Conservation (phyloP, 768 basidiomycete genomes). For the Leccinum rimulosum region DNA sequence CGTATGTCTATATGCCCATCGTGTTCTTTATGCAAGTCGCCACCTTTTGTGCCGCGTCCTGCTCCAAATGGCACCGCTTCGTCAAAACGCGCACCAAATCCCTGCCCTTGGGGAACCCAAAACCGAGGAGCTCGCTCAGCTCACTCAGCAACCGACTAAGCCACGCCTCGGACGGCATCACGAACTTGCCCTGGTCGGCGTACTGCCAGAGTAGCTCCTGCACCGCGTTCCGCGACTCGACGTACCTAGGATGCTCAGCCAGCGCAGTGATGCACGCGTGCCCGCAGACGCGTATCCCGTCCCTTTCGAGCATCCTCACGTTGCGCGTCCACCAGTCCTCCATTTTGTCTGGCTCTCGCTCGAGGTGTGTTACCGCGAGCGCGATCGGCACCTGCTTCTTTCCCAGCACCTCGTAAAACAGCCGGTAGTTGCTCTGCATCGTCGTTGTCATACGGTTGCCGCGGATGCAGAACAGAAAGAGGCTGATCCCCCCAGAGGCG, state of each 20-base stretch:
- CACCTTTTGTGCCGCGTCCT: constrained; percentile 23
- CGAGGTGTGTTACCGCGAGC: constrained; percentile 39
- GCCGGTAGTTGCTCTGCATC: constrained; percentile 29
- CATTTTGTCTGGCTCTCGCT: constrained; percentile 28
- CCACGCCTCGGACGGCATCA: constrained; percentile 24
- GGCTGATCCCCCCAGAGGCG: constrained; percentile 27
- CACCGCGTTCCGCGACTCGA: constrained; percentile 17
- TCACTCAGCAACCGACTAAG: constrained; percentile 19
- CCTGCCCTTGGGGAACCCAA: constrained; percentile 18
- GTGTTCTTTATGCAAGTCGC: constrained; percentile 21
- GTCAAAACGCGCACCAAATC: constrained; percentile 23
- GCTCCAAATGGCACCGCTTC: constrained; percentile 25
- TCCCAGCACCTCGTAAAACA: constrained; percentile 42
- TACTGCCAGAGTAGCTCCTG: constrained; percentile 23
- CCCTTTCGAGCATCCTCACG: constrained; percentile 13
- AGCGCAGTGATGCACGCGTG: constrained; percentile 32
- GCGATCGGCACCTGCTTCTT: constrained; percentile 36
- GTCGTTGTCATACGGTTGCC: constrained; percentile 29
- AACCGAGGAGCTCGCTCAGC: constrained; percentile 15
- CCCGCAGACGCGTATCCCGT: constrained; percentile 18
- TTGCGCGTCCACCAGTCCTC: constrained; percentile 34
- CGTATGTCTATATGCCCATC: constrained; percentile 4
- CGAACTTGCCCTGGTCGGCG: constrained; percentile 24
- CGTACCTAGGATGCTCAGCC: constrained; percentile 21
- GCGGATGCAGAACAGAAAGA: constrained; percentile 34